Percentiles rank a stretch among this genome's conserved stretches.
Evolutionary conservation across 495 filamentous ascomycete species (phyloP).

Genomic region (Aspergillus affinis): DNA sequence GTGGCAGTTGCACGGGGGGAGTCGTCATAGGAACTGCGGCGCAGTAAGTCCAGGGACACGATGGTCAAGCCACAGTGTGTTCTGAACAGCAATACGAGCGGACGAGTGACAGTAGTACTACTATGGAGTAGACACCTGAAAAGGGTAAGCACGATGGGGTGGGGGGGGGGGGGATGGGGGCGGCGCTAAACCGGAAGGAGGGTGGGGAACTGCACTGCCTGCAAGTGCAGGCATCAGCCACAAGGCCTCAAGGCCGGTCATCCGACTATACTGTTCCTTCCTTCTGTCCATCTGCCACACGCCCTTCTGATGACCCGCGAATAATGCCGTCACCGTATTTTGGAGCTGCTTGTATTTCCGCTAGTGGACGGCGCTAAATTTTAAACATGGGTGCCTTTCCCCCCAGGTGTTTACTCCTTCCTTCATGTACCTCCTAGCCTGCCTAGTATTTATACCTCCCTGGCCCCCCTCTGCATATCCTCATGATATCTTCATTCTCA

Average conservation of each 20-base stretch:
- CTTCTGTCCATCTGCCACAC: slow-evolving; percentile 10
- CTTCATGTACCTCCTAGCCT: neutral
- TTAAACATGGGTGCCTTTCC: slow-evolving; percentile 15
- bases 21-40: neutral
- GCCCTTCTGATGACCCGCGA: slow-evolving; percentile 13
- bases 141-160: neutral
- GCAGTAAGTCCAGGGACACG: neutral
- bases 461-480: neutral
- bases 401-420: slow-evolving; percentile 7
- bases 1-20: slow-evolving; percentile 3
- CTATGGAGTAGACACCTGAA: neutral
- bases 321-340: slow-evolving; percentile 16
- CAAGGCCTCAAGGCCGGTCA: slow-evolving; percentile 6
- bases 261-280: neutral
- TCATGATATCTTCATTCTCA: neutral
- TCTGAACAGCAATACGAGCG: neutral
- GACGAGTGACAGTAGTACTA: no score
- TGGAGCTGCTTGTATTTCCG: slow-evolving; percentile 1
- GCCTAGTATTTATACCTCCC: neutral
- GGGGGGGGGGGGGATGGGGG: neutral
- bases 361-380: neutral
- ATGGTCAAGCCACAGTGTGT: slow-evolving; percentile 5
- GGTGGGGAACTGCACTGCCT: slow-evolving; percentile 3
- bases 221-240: slow-evolving; percentile 4
- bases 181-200: neutral